Conservation (phyloP, 192 early-diverging fungal genomes). For the Podila verticillata region DNA sequence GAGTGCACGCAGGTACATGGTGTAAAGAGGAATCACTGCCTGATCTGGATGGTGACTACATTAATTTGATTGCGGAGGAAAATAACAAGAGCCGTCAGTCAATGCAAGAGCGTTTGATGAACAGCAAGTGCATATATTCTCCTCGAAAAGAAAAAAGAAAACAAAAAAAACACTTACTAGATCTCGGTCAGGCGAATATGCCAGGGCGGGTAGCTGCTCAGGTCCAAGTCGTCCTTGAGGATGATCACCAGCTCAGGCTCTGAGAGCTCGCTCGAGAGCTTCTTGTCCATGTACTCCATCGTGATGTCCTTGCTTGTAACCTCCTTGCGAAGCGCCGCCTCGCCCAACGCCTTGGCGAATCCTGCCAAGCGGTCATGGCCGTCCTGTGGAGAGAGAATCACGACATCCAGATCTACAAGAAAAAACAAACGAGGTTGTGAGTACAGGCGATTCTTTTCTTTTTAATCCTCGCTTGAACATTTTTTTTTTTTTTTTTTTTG, state of each 20-base stretch:
- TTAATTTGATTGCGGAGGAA: neutral
- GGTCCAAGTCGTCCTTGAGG: slow-evolving; percentile 51
- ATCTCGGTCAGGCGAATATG: slow-evolving; percentile 56
- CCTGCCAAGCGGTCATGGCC: slow-evolving; percentile 41
- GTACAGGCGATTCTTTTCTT: no score
- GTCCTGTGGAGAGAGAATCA: slow-evolving; percentile 27
- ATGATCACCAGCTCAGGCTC: slow-evolving; percentile 55
- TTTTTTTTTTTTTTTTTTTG: no score
- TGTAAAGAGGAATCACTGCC: slow-evolving; percentile 40
- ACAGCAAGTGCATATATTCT: no score
- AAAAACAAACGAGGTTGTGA: neutral
- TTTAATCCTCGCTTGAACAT: neutral
- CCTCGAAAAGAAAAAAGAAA: neutral
- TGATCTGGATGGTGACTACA: slow-evolving; percentile 50
- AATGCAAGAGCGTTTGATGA: neutral
- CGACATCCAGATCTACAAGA: slow-evolving; percentile 36
- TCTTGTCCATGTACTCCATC: slow-evolving; percentile 21
- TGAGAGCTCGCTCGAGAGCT: slow-evolving; percentile 30
- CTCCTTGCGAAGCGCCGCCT: slow-evolving; percentile 24
- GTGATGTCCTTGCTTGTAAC: slow-evolving; percentile 35
- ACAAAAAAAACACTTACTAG: slow-evolving; percentile 35
- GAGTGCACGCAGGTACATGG: slow-evolving; percentile 46
- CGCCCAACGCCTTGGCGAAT: slow-evolving; percentile 8
- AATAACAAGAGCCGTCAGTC: neutral
- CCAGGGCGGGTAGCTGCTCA: slow-evolving; percentile 57